These are phyloP conservation scores for Penicillium macrosclerotiorum DNA, from an alignment of 495 filamentous ascomycete genomes.

Conservation along the genomic window DNA sequence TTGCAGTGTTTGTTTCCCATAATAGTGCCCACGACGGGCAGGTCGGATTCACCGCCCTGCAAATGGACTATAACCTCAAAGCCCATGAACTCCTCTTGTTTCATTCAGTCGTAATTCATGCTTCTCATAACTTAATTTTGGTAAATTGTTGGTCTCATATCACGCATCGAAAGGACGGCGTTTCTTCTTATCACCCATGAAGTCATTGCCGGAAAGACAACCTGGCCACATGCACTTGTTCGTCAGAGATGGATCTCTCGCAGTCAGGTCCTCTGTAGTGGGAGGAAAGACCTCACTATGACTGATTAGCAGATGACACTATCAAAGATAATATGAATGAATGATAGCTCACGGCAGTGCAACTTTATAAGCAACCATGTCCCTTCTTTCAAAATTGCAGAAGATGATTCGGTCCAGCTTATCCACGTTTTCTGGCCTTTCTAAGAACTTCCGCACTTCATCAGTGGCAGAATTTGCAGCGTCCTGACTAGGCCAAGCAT, in stretches of 20 bases:
- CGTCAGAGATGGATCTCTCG: too few relatives aligned
- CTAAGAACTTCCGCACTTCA: constrained; percentile 71
- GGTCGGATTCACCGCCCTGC: too few relatives aligned
- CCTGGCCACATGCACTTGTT: too few relatives aligned
- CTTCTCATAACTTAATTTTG: too few relatives aligned
- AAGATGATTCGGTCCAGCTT: constrained; percentile 74
- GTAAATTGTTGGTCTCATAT: too few relatives aligned
- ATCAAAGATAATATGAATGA: neutral
- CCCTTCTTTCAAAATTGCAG: constrained; percentile 75
- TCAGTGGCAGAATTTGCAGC: constrained; percentile 68
- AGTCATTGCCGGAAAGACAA: too few relatives aligned
- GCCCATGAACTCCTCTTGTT: too few relatives aligned
- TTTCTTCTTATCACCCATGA: too few relatives aligned
- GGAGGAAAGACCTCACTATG: constrained; percentile 11
- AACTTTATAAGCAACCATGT: constrained; percentile 67
- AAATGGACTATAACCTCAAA: too few relatives aligned
- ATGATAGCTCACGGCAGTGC: constrained; percentile 64
- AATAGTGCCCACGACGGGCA: too few relatives aligned
- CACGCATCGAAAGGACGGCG: too few relatives aligned
- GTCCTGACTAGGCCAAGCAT: constrained; percentile 75
- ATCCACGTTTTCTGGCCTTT: constrained; percentile 48
- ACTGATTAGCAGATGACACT: neutral
- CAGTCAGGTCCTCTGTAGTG: constrained; percentile 1
- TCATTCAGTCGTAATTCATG: too few relatives aligned
- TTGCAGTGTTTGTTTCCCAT: constrained; percentile 24